A percentile compares a stretch with the other conserved stretches of the same genome.
Evolutionary conservation across 495 filamentous ascomycete species (phyloP).

Genomic region (Talaromyces adpressus): DNA sequence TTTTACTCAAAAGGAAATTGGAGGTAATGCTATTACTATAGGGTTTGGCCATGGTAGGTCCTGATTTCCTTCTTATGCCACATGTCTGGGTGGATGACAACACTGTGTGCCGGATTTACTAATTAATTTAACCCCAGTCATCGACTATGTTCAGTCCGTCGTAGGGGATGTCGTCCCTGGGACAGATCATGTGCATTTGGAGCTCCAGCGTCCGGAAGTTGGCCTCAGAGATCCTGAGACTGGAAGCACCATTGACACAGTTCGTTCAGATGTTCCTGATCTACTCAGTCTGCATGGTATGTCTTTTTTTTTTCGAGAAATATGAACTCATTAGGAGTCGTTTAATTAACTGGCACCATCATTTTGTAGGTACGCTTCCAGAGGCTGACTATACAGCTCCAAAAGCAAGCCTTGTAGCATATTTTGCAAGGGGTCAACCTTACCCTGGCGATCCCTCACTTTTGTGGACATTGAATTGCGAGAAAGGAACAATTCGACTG

Average conservation of each 20-base stretch:
- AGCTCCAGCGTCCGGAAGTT: constrained; percentile 8
- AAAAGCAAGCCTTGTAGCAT: constrained; percentile 8
- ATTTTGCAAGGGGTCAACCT: constrained; percentile 7
- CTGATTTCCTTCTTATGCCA: not conserved
- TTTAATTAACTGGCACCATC: not conserved
- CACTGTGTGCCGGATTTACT: not conserved
- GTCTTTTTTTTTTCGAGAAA: not conserved
- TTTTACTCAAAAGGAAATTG: not conserved
- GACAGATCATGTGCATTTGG: constrained; percentile 7
- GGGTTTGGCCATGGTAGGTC: not conserved
- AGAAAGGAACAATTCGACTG: constrained; percentile 7
- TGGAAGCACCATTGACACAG: constrained; percentile 2
- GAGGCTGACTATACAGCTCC: not conserved
- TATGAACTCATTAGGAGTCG: not conserved
- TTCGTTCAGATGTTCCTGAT: constrained; percentile 8
- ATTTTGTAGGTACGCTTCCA: constrained; percentile 1
- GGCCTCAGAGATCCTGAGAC: constrained; percentile 3
- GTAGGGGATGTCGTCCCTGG: constrained; percentile 8
- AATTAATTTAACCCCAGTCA: not conserved
- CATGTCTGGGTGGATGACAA: not conserved
- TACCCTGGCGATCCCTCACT: constrained; percentile 7
- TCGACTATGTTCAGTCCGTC: constrained; percentile 10
- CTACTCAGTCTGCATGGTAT: constrained; percentile 9
- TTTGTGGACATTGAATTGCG: constrained; percentile 6
- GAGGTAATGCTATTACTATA: not conserved